Percentiles rank a stretch among this genome's conserved stretches.
Conservation (phyloP, 106 monocot species). For the Amphibolis antarctica region DNA sequence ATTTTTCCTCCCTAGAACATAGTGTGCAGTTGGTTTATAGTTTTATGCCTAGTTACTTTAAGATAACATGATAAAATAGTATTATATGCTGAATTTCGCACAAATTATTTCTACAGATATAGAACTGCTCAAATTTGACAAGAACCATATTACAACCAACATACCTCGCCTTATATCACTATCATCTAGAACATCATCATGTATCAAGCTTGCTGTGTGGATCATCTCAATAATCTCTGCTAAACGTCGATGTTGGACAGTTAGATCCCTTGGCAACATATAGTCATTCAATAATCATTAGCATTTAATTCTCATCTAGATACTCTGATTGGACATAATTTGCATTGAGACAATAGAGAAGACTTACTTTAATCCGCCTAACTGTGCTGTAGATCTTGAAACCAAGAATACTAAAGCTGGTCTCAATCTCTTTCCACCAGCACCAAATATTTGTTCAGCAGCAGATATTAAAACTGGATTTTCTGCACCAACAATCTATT, state of each 20-base stretch:
- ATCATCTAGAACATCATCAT: constrained; percentile 97
- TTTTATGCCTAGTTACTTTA: too few species aligned
- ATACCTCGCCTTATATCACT: constrained; percentile 88
- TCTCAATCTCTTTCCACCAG: constrained; percentile 91
- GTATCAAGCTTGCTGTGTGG: constrained; percentile 99
- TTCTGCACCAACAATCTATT: constrained; percentile 90
- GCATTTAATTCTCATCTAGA: not conserved
- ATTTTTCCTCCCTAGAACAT: too few species aligned
- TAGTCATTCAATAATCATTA: not conserved
- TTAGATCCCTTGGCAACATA: constrained; percentile 49
- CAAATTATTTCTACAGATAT: too few species aligned
- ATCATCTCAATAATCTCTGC: constrained; percentile 99
- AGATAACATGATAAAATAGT: too few species aligned
- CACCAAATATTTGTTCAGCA: constrained; percentile 96
- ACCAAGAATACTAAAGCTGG: constrained; percentile 90
- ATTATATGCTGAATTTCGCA: too few species aligned
- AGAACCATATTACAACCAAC: not conserved
- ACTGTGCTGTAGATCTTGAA: constrained; percentile 75
- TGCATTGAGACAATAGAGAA: constrained; percentile 8
- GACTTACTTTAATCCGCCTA: constrained; percentile 67
- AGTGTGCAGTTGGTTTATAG: too few species aligned
- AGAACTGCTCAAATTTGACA: too few species aligned
- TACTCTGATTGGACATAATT: not conserved
- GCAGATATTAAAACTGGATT: constrained; percentile 86
- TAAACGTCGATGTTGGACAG: constrained; percentile 59